phyloP scores from a whole-genome alignment of 257 asterid species.

The Thymus quinquecostatus region DNA sequence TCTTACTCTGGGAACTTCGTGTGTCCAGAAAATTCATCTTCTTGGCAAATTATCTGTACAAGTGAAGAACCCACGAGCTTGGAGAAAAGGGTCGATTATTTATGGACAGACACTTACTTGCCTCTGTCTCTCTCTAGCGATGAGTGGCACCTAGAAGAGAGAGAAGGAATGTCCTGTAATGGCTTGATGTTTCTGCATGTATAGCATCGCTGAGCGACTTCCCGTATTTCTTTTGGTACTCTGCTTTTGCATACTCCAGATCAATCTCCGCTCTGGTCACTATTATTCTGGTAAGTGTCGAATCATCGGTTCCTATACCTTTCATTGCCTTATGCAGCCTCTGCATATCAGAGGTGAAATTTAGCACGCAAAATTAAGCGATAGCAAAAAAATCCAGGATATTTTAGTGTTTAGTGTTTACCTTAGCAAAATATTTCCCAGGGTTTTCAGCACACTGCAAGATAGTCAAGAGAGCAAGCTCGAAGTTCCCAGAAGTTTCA shows the following conservation, averaged over 20 bases:
- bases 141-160: slow-evolving; percentile 63
- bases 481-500: slow-evolving; percentile 86
- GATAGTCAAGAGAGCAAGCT: slow-evolving; percentile 70
- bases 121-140: slow-evolving; percentile 38
- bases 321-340: slow-evolving; percentile 83
- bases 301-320: slow-evolving; percentile 86
- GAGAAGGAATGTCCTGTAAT: slow-evolving; percentile 72
- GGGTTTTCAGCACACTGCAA: slow-evolving; percentile 81
- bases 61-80: not conserved
- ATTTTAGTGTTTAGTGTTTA: slow-evolving; percentile 25
- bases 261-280: slow-evolving; percentile 93
- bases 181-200: slow-evolving; percentile 73
- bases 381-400: not conserved
- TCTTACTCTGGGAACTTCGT: slow-evolving; percentile 8
- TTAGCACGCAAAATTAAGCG: not conserved
- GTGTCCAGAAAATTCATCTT: not conserved
- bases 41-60: not conserved
- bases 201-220: slow-evolving; percentile 72
- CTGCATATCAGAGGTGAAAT: slow-evolving; percentile 36
- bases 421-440: slow-evolving; percentile 84
- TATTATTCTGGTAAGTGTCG: slow-evolving; percentile 65
- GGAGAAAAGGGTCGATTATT: slow-evolving; percentile 4
- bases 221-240: slow-evolving; percentile 74
- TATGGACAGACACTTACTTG: not conserved
- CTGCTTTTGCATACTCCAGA: slow-evolving; percentile 82